Evolutionary conservation across 1,284 basidiomycete species (phyloP).

Genomic region (Ustilago tritici): DNA sequence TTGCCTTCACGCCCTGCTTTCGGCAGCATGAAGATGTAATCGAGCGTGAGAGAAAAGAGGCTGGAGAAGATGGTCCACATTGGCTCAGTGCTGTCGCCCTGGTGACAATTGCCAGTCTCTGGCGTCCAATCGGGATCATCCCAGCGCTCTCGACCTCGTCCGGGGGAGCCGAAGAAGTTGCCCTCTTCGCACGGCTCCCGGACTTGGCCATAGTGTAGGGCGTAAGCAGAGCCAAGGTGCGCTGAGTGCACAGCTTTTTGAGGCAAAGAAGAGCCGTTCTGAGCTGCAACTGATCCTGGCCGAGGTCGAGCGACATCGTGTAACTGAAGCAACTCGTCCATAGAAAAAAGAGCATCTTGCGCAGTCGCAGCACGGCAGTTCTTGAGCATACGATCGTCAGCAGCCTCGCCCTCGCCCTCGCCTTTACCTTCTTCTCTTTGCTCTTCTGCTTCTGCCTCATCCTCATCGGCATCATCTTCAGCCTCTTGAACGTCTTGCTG

Average conservation of each 20-base stretch:
- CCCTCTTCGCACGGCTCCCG: conserved; percentile 32
- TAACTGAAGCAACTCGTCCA: conserved; percentile 76
- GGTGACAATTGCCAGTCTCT: conserved; percentile 53
- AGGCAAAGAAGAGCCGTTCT: not conserved
- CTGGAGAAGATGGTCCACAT: conserved; percentile 68
- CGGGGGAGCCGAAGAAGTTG: conserved; percentile 55
- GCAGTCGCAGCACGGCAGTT: conserved; percentile 77
- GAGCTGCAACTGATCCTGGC: conserved; percentile 6
- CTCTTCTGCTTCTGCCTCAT: not conserved
- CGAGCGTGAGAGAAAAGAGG: conserved; percentile 66
- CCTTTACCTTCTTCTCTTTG: conserved; percentile 15
- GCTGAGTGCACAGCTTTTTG: not conserved
- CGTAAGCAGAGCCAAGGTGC: conserved; percentile 45
- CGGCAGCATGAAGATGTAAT: conserved; percentile 82
- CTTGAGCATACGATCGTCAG: conserved; percentile 77
- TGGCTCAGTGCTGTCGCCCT: conserved; percentile 58
- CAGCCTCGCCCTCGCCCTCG: conserved; percentile 24
- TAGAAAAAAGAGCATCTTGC: conserved; percentile 80
- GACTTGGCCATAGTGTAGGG: conserved; percentile 73
- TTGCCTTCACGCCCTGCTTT: conserved; percentile 2
- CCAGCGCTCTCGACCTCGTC: conserved; percentile 57
- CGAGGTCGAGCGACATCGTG: conserved; percentile 70
- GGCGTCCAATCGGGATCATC: conserved; percentile 54
- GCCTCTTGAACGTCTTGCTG: conserved; percentile 10
- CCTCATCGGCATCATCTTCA: conserved; percentile 38